Conservation (phyloP, 2,329 filamentous ascomycete genomes). For the Aspergillus quadrilineatus region DNA sequence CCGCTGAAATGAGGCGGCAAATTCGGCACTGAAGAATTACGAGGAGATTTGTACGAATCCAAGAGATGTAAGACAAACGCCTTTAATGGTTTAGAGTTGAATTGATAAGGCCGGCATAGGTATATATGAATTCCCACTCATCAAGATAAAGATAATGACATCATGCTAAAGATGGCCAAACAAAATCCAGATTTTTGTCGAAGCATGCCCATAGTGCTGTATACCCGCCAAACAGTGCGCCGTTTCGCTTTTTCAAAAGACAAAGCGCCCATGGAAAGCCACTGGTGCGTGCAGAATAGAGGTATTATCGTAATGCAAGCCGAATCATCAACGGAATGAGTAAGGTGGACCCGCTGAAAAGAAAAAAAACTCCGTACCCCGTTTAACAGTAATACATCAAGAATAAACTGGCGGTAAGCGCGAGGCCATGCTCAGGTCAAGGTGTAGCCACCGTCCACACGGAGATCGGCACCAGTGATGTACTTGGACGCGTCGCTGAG, state of each 20-base stretch:
- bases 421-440: constrained; percentile 58
- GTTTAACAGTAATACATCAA: constrained; percentile 10
- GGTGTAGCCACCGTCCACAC: constrained; percentile 89
- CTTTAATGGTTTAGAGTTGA: neutral
- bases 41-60: neutral
- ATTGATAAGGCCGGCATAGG: neutral
- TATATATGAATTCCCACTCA: neutral
- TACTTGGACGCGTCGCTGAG: constrained; percentile 76
- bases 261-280: neutral
- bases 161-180: constrained; percentile 10
- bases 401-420: neutral
- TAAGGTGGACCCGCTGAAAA: constrained; percentile 2
- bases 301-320: constrained; percentile 12
- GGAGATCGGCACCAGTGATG: constrained; percentile 71
- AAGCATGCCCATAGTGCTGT: constrained; percentile 12
- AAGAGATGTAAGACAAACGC: neutral
- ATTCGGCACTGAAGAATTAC: neutral
- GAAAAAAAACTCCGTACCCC: constrained; percentile 12
- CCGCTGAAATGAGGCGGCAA: neutral
- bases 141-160: constrained; percentile 10
- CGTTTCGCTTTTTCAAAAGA: constrained; percentile 7
- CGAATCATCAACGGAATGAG: neutral
- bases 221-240: constrained; percentile 8
- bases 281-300: constrained; percentile 7
- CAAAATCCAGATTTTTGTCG: constrained; percentile 11